phyloP scores from a whole-genome alignment of 2,329 filamentous ascomycete genomes.

The Cercospora canescens region DNA sequence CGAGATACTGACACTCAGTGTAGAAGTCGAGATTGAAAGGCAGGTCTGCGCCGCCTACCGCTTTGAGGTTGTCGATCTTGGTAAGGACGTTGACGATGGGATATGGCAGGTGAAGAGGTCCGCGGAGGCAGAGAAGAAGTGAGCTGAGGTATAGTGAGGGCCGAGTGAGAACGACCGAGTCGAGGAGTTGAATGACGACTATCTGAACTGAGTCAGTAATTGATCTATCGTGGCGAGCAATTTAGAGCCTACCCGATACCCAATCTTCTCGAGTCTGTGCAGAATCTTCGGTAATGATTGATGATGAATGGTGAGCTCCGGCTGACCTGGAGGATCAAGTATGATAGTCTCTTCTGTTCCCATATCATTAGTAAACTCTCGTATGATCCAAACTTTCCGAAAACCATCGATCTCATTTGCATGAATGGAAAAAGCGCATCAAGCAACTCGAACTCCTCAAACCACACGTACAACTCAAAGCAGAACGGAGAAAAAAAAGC shows the following conservation, averaged over 20 bases:
- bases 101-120: slow-evolving; percentile 98
- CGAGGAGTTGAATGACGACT: slow-evolving; percentile 88
- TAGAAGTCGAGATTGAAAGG: slow-evolving; percentile 97
- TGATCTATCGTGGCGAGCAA: slow-evolving; percentile 1
- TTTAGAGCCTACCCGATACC: slow-evolving; percentile 72
- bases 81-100: slow-evolving; percentile 94
- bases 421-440: not conserved
- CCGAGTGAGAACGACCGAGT: slow-evolving; percentile 89
- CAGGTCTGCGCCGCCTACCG: slow-evolving; percentile 69
- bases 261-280: slow-evolving; percentile 83
- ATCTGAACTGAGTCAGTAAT: slow-evolving; percentile 61
- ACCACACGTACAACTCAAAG: not conserved
- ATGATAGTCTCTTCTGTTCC: slow-evolving; percentile 78
- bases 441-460: too few species aligned
- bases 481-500: not conserved
- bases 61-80: slow-evolving; percentile 91
- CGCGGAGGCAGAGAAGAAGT: slow-evolving; percentile 85
- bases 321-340: slow-evolving; percentile 95
- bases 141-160: slow-evolving; percentile 95
- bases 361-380: not conserved
- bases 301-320: slow-evolving; percentile 96
- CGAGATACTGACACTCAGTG: slow-evolving; percentile 92
- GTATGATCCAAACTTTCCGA: too few species aligned
- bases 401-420: not conserved
- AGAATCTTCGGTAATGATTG: slow-evolving; percentile 89